A percentile compares a stretch with the other conserved stretches of the same genome.
These are phyloP conservation scores for Ophiostoma piceae DNA, from an alignment of 2,329 filamentous ascomycete genomes.

Conservation along the genomic window DNA sequence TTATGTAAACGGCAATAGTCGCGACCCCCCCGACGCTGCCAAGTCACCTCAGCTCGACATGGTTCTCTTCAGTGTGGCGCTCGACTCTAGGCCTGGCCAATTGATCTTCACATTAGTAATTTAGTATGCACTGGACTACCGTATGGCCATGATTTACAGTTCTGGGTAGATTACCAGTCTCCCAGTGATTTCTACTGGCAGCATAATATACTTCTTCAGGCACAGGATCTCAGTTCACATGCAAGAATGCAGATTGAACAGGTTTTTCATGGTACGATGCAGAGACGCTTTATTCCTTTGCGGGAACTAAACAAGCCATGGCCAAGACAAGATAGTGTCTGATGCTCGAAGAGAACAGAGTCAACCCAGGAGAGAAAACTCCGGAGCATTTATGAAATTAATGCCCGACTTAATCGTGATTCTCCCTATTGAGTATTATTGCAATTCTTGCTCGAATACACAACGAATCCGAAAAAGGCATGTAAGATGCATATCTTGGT, in stretches of 20 bases:
- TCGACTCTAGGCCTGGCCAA: not conserved
- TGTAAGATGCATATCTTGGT: conserved; percentile 3
- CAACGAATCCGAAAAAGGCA: not conserved
- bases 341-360: not conserved
- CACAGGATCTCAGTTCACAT: not conserved
- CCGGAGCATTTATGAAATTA: not conserved
- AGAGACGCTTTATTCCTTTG: not conserved
- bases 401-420: not conserved
- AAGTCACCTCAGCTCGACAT: conserved; percentile 11
- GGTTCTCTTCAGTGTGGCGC: not conserved
- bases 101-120: not conserved
- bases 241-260: not conserved
- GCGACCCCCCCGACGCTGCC: not conserved
- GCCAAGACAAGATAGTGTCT: too few species aligned
- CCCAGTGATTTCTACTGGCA: too few species aligned
- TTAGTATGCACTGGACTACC: not conserved
- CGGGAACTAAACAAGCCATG: not conserved
- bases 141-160: too few species aligned
- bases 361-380: not conserved
- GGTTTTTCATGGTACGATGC: not conserved
- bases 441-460: not conserved
- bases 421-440: not conserved
- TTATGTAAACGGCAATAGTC: not conserved
- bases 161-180: too few species aligned
- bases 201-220: too few species aligned